Conservation (phyloP, 495 filamentous ascomycete genomes). For the Aspergillus sclerotiicarbonarius region DNA sequence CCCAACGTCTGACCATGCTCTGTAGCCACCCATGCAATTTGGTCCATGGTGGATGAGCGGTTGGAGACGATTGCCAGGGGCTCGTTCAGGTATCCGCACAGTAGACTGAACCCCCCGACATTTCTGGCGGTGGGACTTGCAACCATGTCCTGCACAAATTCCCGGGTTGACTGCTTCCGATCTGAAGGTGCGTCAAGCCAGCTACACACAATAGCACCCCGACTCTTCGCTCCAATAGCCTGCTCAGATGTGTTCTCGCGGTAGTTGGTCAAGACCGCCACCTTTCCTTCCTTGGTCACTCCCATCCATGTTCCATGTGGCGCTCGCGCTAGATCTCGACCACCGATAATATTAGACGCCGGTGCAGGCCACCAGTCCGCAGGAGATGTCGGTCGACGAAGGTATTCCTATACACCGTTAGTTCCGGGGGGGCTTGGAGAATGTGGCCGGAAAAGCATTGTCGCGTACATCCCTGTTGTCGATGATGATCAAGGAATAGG, state of each 20-base stretch:
- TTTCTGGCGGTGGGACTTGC: conserved; percentile 43
- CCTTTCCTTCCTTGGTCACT: conserved; percentile 75
- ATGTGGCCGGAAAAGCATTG: background rate
- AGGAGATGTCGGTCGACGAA: conserved; percentile 79
- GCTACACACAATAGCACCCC: conserved; percentile 83
- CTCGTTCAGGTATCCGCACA: conserved; percentile 78
- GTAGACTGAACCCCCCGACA: conserved; percentile 89
- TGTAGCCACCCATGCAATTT: conserved; percentile 64
- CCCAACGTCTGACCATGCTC: conserved; percentile 65
- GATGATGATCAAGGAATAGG: conserved; percentile 84
- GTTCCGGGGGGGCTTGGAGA: conserved; percentile 8
- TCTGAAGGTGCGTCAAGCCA: conserved; percentile 60
- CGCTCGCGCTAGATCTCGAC: conserved; percentile 63
- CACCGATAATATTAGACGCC: conserved; percentile 59
- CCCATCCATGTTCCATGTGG: conserved; percentile 91
- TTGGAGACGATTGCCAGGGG: conserved; percentile 87
- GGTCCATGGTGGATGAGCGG: conserved; percentile 59
- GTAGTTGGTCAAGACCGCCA: conserved; percentile 94
- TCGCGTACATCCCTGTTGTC: conserved; percentile 82
- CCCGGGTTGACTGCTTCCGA: conserved; percentile 41
- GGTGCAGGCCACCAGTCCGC: conserved; percentile 80
- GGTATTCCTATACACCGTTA: conserved; percentile 63
- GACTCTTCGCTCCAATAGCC: conserved; percentile 61
- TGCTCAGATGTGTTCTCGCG: conserved; percentile 59
- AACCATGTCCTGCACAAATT: conserved; percentile 71